phyloP scores from a whole-genome alignment of 805 yeast genomes.

The Wickerhamiella azymoides region DNA sequence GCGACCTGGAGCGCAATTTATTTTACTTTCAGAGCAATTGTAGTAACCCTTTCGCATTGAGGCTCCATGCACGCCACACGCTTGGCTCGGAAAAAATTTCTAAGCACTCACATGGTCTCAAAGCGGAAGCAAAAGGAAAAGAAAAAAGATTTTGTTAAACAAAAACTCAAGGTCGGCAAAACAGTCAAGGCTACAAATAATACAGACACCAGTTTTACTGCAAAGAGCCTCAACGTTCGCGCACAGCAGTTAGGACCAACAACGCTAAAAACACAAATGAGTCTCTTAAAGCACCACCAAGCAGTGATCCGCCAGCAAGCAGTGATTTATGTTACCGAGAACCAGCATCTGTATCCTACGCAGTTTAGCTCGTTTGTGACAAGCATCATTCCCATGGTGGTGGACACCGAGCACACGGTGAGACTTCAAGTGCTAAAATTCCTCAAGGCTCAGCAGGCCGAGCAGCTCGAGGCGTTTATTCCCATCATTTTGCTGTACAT shows the following conservation, averaged over 20 bases:
- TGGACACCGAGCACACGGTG: conserved; percentile 55
- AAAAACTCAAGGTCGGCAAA: conserved; percentile 82
- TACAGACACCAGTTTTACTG: conserved; percentile 75
- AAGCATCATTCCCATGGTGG: conserved; percentile 45
- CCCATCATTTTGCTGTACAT: conserved; percentile 44
- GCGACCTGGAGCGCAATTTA: too few relatives aligned
- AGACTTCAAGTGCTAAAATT: conserved; percentile 43
- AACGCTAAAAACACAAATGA: conserved; percentile 9
- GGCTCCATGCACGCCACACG: too few relatives aligned
- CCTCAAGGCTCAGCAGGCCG: conserved; percentile 16
- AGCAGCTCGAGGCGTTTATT: conserved; percentile 27
- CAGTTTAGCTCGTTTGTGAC: conserved; percentile 25
- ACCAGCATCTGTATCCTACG: conserved; percentile 12
- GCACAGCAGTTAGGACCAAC: conserved; percentile 27
- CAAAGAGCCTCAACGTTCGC: conserved; percentile 43
- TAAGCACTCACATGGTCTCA: conserved; percentile 1
- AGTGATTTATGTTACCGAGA: conserved; percentile 13
- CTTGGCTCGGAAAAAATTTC: too few relatives aligned
- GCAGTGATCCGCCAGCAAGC: conserved; percentile 19
- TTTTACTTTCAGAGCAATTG: too few relatives aligned
- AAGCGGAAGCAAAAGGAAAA: conserved; percentile 27
- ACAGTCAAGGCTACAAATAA: conserved; percentile 54
- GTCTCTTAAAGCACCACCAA: conserved; percentile 19
- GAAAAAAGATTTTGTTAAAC: conserved; percentile 58
- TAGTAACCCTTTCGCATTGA: too few relatives aligned